Evolutionary conservation across 139 green algal genomes (phyloP), one percentile per base, ranked within the genome.

Genomic region (Raphidocelis subcapitata): DNA sequence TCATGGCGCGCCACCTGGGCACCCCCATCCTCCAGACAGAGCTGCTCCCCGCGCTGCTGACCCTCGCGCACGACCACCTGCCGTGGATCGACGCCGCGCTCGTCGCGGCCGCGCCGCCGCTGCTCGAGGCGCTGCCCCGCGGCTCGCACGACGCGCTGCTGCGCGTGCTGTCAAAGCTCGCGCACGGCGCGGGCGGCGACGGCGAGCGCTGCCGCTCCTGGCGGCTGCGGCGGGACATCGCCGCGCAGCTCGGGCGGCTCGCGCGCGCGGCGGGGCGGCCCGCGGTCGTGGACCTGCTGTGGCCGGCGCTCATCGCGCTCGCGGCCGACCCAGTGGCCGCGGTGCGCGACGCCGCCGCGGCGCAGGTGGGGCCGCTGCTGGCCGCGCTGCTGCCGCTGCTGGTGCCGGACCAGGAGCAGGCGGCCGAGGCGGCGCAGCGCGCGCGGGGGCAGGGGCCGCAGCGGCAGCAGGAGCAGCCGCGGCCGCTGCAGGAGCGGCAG

Each of bases 321-420:
- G 88, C 81, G 37, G 54, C 69, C n/a, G 83, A 88, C 69, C 69
- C 81, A 0, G 74, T 87, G 35, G 81, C 81, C 20, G 77, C 71
- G 47, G 83, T 88, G 61, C 67, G 83, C 2, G 36, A 47, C 29
- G 83, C 81, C 1, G 83, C 82, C 15, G 83, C 81, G n/a, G 47
- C 31, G 2, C 71, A 88, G 71, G 44, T 85, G 29, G 83, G 79
- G 21, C 21, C n/a, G 20, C 59, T 86, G 46, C 52, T 77, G n/a
- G 74, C 65, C 5, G 26, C 14, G 20, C 74, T 84, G 51, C 68
- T 49, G 3, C 28, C 35, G 18, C 37, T 51, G 10, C 24, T 59
- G 36, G 47, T 44, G 18, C 26, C 32, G 36, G 14, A 51, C 10
- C 32, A 49, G 60, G 24, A 44, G 41, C 32, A 12, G 60, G 8